Conservation (phyloP, 257 asterid species). For the Nicotiana otophora region DNA sequence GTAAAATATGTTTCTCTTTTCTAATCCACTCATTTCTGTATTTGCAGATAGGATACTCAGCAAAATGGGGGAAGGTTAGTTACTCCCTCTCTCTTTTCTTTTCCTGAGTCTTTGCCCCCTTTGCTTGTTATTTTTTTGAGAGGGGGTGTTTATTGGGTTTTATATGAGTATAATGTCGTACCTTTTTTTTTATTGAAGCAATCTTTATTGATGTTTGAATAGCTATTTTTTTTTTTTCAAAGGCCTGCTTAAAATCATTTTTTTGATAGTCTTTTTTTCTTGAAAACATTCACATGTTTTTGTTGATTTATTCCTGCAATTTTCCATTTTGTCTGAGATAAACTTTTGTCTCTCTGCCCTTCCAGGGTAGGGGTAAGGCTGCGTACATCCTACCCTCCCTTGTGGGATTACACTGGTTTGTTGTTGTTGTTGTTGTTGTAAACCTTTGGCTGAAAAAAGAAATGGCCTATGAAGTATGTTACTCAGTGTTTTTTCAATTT, state of each 20-base stretch:
- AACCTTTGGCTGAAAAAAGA: neutral
- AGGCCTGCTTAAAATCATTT: neutral
- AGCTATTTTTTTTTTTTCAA: neutral
- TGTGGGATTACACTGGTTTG: no score
- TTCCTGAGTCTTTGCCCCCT: neutral
- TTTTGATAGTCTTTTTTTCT: slow-evolving; percentile 27
- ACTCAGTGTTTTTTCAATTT: neutral
- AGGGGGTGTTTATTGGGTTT: neutral
- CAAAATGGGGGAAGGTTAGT: slow-evolving; percentile 97
- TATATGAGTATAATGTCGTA: neutral
- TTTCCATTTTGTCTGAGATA: slow-evolving; percentile 48
- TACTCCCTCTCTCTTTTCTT: slow-evolving; percentile 17
- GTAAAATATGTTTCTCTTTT: neutral
- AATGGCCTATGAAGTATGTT: neutral
- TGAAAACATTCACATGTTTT: slow-evolving; percentile 54
- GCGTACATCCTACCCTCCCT: no score
- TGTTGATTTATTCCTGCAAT: slow-evolving; percentile 71
- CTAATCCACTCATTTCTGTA: slow-evolving; percentile 19
- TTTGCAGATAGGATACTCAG: slow-evolving; percentile 75
- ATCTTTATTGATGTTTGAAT: neutral
- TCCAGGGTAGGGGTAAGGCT: no score
- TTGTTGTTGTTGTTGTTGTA: neutral
- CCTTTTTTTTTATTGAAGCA: neutral
- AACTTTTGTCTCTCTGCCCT: neutral
- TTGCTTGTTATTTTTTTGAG: neutral